Evolutionary conservation across 75 land plant species (phyloP).

Genomic region (Selaginella moellendorffii): DNA sequence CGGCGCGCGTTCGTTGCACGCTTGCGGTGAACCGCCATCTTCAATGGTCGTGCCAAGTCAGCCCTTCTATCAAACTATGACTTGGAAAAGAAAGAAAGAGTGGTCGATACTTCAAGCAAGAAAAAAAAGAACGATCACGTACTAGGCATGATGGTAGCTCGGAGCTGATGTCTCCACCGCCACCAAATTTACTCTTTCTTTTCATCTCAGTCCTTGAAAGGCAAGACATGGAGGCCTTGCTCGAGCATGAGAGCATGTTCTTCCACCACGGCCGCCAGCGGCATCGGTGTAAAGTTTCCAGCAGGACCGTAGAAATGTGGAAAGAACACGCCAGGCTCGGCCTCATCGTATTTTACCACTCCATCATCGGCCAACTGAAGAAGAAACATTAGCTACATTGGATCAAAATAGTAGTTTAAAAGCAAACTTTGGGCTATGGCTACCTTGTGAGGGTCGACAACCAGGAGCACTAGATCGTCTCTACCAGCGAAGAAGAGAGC

Average conservation of each 20-base stretch:
- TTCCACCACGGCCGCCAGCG: conserved; percentile 22
- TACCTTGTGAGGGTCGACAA: conserved; percentile 39
- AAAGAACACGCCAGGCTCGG: conserved; percentile 23
- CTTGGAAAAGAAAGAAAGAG: too few relatives aligned
- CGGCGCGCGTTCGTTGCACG: too few relatives aligned
- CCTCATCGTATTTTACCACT: conserved; percentile 40
- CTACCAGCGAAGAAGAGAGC: conserved; percentile 27
- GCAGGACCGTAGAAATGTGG: conserved; percentile 60
- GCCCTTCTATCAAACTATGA: too few relatives aligned
- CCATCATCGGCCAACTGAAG: conserved; percentile 47
- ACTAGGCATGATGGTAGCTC: too few relatives aligned
- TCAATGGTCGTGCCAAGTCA: neutral
- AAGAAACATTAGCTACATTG: neutral
- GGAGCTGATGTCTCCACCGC: neutral
- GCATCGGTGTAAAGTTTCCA: conserved; percentile 36
- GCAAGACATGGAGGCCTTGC: conserved; percentile 11
- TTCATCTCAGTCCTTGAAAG: neutral
- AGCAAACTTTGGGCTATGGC: neutral
- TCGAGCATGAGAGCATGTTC: conserved; percentile 27
- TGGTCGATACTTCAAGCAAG: too few relatives aligned
- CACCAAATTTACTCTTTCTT: neutral
- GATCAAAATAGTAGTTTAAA: neutral
- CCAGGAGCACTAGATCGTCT: conserved; percentile 31
- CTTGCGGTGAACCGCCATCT: neutral
- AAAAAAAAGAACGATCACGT: too few relatives aligned